These are phyloP conservation scores for Quercus alba DNA, from an alignment of 306 rosid genomes.

Conservation along the genomic window DNA sequence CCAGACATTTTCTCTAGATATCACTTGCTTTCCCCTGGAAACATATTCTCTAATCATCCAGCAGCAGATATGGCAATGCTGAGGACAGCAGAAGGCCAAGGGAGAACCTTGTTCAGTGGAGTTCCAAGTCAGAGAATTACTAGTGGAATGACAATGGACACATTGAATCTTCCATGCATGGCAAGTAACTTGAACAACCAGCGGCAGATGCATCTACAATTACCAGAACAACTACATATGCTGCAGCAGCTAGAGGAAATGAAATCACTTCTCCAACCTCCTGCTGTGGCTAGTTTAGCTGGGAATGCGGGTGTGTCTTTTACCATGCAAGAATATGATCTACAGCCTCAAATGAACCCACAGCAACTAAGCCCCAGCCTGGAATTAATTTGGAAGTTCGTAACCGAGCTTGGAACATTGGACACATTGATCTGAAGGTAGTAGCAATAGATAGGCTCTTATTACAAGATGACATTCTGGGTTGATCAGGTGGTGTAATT, in stretches of 20 bases:
- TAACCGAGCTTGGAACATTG: not conserved
- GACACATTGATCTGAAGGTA: not conserved
- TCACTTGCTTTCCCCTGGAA: not conserved
- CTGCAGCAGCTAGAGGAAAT: slow-evolving; percentile 6
- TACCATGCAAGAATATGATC: slow-evolving; percentile 1
- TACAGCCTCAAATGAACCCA: not conserved
- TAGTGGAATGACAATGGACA: not conserved
- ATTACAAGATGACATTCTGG: not conserved
- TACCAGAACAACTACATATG: not conserved
- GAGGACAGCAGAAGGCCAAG: slow-evolving; percentile 11
- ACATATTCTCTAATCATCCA: not conserved
- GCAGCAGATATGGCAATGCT: not conserved
- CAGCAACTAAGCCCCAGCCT: slow-evolving; percentile 3
- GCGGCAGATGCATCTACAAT: not conserved
- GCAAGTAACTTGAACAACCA: not conserved
- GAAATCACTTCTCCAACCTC: slow-evolving; percentile 1
- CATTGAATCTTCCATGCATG: not conserved
- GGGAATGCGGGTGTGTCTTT: slow-evolving; percentile 14
- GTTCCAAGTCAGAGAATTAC: not conserved
- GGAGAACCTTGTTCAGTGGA: slow-evolving; percentile 5
- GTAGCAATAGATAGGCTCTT: not conserved
- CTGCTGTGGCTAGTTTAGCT: not conserved
- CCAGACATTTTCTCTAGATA: slow-evolving; percentile 5
- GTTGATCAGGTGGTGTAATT: not conserved
- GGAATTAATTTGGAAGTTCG: not conserved